phyloP scores from a whole-genome alignment of 2,329 filamentous ascomycete species.

The Colletotrichum gigasporum region DNA sequence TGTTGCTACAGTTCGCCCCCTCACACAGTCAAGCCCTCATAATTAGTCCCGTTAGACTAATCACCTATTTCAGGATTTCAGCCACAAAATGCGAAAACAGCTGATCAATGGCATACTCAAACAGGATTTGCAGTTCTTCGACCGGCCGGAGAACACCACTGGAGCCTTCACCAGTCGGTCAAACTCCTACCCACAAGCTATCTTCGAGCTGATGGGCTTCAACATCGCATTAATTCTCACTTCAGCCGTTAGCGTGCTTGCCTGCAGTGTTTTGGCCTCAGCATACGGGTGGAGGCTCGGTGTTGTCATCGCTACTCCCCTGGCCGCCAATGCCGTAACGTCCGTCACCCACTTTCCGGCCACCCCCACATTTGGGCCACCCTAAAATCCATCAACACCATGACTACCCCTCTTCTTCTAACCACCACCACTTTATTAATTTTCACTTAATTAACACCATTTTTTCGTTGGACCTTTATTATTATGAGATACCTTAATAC shows the following conservation, averaged over 20 bases:
- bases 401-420: too few species aligned
- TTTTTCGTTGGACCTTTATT: too few species aligned
- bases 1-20: constrained; percentile 32
- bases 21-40: neutral
- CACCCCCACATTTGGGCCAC: too few species aligned
- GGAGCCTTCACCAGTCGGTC: constrained; percentile 44
- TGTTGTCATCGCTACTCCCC: constrained; percentile 51
- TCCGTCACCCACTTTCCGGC: too few species aligned
- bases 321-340: too few species aligned
- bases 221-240: constrained; percentile 54
- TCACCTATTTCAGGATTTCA: constrained; percentile 13
- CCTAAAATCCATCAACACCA: too few species aligned
- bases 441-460: too few species aligned
- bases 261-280: constrained; percentile 50
- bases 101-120: constrained; percentile 39
- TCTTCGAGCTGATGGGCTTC: constrained; percentile 55
- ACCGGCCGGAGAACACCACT: constrained; percentile 42
- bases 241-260: constrained; percentile 49
- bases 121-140: constrained; percentile 54
- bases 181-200: constrained; percentile 46
- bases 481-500: too few species aligned
- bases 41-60: too few species aligned
- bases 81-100: constrained; percentile 36
- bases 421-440: too few species aligned
- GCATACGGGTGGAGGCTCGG: constrained; percentile 55